A percentile compares a stretch with the other conserved stretches of the same genome.
phyloP scores from a whole-genome alignment of 2,329 filamentous ascomycete species.

The Nemania serpens region DNA sequence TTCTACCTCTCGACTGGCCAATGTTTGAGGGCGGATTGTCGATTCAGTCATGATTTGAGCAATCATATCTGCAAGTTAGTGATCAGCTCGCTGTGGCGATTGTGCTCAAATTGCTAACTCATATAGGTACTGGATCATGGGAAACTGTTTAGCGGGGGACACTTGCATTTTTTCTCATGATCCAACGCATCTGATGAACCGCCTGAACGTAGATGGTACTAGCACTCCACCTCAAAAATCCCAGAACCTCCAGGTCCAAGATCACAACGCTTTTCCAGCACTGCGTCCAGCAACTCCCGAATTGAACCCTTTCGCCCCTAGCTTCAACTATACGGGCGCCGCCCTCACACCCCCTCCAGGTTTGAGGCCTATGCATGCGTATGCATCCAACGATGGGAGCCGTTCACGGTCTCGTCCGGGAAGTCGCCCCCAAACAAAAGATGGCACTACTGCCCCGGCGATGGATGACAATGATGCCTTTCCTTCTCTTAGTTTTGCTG shows the following conservation, averaged over 20 bases:
- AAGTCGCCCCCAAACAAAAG: conserved; percentile 72
- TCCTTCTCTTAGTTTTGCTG: conserved; percentile 80
- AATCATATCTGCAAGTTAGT: conserved; percentile 98
- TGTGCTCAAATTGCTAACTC: conserved; percentile 13
- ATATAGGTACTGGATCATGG: conserved; percentile 88
- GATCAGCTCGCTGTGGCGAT: conserved; percentile 72
- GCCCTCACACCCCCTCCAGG: conserved; percentile 70
- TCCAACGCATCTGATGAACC: conserved; percentile 82
- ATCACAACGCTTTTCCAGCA: conserved; percentile 83
- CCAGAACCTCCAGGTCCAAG: conserved; percentile 78
- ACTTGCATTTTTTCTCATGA: conserved; percentile 98
- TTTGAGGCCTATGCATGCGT: conserved; percentile 65
- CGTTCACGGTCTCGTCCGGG: conserved; percentile 80
- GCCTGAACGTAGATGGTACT: conserved; percentile 73
- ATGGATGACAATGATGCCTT: conserved; percentile 97
- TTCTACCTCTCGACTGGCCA: conserved; percentile 96
- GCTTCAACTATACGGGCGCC: conserved; percentile 57
- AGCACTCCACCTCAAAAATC: conserved; percentile 67
- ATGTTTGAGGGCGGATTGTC: conserved; percentile 92
- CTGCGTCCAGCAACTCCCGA: conserved; percentile 67
- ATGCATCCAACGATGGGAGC: conserved; percentile 59
- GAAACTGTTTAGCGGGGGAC: conserved; percentile 90
- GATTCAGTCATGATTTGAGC: conserved; percentile 94
- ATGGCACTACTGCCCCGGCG: conserved; percentile 71
- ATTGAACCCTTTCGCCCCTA: conserved; percentile 56